Evolutionary conservation across 768 basidiomycete species (phyloP).

Genomic region (Agaricus blazei): DNA sequence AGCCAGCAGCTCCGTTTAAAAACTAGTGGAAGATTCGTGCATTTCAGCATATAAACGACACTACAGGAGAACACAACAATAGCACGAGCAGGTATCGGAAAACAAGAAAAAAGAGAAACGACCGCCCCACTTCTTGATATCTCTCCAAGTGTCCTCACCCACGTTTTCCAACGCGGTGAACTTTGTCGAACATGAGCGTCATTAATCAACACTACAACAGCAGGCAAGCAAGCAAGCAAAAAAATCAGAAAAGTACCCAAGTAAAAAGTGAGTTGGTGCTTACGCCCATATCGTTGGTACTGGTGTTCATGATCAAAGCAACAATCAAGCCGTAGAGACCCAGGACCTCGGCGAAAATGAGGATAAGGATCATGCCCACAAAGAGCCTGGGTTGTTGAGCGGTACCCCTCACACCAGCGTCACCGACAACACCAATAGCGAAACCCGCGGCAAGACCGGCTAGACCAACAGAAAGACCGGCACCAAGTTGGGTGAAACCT

Average conservation of each 20-base stretch:
- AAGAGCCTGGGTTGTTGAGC: slow-evolving; percentile 94
- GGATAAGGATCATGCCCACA: slow-evolving; percentile 97
- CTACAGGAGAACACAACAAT: neutral
- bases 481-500: slow-evolving; percentile 92
- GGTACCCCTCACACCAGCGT: slow-evolving; percentile 96
- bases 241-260: neutral
- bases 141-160: neutral
- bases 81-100: slow-evolving; percentile 4
- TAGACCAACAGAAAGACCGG: slow-evolving; percentile 87
- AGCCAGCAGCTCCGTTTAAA: too few relatives aligned
- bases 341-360: slow-evolving; percentile 95
- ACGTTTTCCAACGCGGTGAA: neutral
- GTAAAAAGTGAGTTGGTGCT: neutral
- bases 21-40: neutral
- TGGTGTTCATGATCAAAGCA: slow-evolving; percentile 93
- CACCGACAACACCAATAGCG: slow-evolving; percentile 97
- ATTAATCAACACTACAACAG: too few relatives aligned
- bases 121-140: neutral
- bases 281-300: slow-evolving; percentile 37
- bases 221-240: neutral
- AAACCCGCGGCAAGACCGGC: slow-evolving; percentile 97
- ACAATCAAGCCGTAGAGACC: slow-evolving; percentile 94
- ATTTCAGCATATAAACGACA: slow-evolving; percentile 5
- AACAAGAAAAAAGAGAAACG: neutral
- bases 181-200: too few relatives aligned